phyloP scores from a whole-genome alignment of 129 eudicot genomes.

The Artemisia tridentata region DNA sequence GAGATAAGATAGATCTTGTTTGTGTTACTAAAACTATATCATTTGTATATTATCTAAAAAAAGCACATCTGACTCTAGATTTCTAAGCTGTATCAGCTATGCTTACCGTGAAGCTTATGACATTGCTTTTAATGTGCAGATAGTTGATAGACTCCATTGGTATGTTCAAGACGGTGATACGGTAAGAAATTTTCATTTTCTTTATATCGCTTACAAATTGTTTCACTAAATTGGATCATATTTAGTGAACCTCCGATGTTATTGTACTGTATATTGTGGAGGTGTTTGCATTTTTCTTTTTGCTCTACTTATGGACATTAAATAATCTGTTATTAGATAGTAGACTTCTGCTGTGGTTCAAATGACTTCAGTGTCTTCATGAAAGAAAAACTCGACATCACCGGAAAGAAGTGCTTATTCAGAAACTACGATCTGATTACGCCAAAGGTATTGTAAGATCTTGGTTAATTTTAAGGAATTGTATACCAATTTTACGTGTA shows the following conservation, averaged over 20 bases:
- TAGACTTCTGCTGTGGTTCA: conserved; percentile 65
- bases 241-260: too few species aligned
- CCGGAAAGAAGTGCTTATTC: conserved; percentile 51
- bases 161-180: conserved; percentile 59
- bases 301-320: not conserved
- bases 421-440: conserved; percentile 52
- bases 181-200: conserved; percentile 30
- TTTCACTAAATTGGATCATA: conserved; percentile 7
- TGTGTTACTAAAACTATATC: not conserved
- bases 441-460: conserved; percentile 40
- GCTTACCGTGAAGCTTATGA: conserved; percentile 12
- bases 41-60: not conserved
- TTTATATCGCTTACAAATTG: not conserved
- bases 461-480: conserved; percentile 1
- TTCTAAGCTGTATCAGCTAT: not conserved
- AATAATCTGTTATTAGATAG: conserved; percentile 40
- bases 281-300: not conserved
- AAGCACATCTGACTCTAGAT: not conserved
- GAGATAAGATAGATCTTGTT: conserved; percentile 3
- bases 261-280: too few species aligned
- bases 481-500: not conserved
- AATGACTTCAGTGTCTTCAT: conserved; percentile 59
- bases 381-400: conserved; percentile 49
- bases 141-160: conserved; percentile 59
- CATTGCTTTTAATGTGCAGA: conserved; percentile 39